Conservation (phyloP, 495 filamentous ascomycete genomes). For the Letharia columbiana region DNA sequence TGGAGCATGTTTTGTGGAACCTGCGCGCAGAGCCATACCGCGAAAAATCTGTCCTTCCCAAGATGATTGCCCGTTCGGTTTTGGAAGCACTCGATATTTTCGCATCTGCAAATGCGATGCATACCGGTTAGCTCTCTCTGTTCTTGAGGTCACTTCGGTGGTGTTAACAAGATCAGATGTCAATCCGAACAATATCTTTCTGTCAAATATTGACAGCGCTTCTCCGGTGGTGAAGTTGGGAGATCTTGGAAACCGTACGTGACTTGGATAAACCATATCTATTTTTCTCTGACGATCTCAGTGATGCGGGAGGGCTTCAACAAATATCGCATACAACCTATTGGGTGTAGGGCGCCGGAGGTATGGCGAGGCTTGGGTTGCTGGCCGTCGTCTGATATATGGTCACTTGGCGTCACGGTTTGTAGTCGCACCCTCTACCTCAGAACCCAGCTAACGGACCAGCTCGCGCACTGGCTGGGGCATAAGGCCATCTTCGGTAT, state of each 20-base stretch:
- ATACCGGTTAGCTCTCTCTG: constrained; percentile 4
- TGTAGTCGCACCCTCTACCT: constrained; percentile 11
- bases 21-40: constrained; percentile 10
- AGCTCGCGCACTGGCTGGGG: constrained; percentile 16
- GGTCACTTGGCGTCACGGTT: constrained; percentile 27
- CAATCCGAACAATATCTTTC: constrained; percentile 26
- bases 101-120: constrained; percentile 10
- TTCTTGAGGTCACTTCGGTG: not conserved
- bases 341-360: constrained; percentile 25
- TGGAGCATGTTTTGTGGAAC: constrained; percentile 13
- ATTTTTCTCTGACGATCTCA: constrained; percentile 15
- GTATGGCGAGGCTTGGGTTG: constrained; percentile 28
- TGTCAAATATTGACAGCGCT: constrained; percentile 20
- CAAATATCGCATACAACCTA: constrained; percentile 24
- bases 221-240: constrained; percentile 26
- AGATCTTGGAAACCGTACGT: constrained; percentile 28
- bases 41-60: constrained; percentile 8
- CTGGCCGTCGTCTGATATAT: constrained; percentile 27
- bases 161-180: constrained; percentile 19
- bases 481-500: constrained; percentile 20
- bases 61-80: constrained; percentile 6
- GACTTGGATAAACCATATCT: constrained; percentile 6
- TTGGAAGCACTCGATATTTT: constrained; percentile 11
- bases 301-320: constrained; percentile 27
- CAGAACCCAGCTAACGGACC: constrained; percentile 12